Conservation (phyloP, 2,329 filamentous ascomycete species). For the Venturia asperata region DNA sequence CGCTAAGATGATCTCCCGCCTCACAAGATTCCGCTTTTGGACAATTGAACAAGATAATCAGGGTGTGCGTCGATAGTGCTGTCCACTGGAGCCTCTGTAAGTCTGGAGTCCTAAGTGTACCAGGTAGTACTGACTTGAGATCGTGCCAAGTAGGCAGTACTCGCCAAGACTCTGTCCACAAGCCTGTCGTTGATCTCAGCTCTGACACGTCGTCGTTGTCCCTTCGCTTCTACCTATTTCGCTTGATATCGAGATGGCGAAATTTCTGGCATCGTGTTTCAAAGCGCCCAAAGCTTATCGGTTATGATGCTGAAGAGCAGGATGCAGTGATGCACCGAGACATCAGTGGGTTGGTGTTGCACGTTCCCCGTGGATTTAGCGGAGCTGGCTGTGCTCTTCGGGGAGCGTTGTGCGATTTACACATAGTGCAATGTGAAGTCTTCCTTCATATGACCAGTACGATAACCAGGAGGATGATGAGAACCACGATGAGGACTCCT, state of each 20-base stretch:
- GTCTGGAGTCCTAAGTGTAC: background rate
- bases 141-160: background rate
- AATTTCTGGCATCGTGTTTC: no score
- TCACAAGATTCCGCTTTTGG: background rate
- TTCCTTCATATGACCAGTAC: constrained; percentile 57
- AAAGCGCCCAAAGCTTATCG: no score
- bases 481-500: constrained; percentile 73
- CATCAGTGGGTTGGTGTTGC: no score
- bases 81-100: background rate
- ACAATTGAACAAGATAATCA: background rate
- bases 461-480: constrained; percentile 79
- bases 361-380: background rate
- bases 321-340: background rate
- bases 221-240: no score
- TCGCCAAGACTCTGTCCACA: no score
- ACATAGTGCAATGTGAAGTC: background rate
- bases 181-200: background rate
- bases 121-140: background rate
- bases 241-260: no score
- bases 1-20: background rate
- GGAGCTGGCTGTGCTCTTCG: constrained; percentile 21
- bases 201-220: no score
- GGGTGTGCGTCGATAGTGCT: constrained; percentile 1
- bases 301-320: background rate
- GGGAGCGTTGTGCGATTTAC: constrained; percentile 12